phyloP scores from a whole-genome alignment of 768 basidiomycete genomes.

The Clathrus columnatus region DNA sequence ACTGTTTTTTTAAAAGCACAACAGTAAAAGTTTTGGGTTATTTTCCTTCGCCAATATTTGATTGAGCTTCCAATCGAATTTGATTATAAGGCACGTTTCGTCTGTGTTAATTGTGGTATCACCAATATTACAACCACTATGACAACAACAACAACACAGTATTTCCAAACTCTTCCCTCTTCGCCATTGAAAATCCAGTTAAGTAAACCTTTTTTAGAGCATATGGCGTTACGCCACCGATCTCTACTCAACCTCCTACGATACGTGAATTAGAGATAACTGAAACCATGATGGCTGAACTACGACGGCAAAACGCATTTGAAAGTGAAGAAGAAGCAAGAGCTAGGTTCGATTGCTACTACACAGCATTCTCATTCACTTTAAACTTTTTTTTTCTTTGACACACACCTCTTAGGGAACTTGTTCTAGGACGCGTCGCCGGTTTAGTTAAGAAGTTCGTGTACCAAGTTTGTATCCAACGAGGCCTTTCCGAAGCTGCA shows the following conservation, averaged over 20 bases:
- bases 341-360: constrained; percentile 56
- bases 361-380: constrained; percentile 4
- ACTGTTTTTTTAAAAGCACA: too few species aligned
- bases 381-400: too few species aligned
- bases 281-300: constrained; percentile 79
- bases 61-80: too few species aligned
- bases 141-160: too few species aligned
- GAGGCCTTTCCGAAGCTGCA: constrained; percentile 80
- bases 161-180: too few species aligned
- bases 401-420: constrained; percentile 61
- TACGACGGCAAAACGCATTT: constrained; percentile 77
- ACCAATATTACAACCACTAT: too few species aligned
- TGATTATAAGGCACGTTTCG: too few species aligned
- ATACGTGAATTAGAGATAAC: constrained; percentile 80
- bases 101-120: too few species aligned
- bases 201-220: constrained; percentile 3
- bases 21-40: too few species aligned
- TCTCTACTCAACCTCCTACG: constrained; percentile 65
- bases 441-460: constrained; percentile 92
- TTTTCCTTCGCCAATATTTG: too few species aligned
- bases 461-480: constrained; percentile 62
- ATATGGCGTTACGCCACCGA: constrained; percentile 74
- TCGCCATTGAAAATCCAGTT: not conserved
- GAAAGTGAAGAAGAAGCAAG: constrained; percentile 84
- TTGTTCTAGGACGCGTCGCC: constrained; percentile 83